Conservation (phyloP, 208 protist genomes). For the Leptomonas pyrrhocoris region DNA sequence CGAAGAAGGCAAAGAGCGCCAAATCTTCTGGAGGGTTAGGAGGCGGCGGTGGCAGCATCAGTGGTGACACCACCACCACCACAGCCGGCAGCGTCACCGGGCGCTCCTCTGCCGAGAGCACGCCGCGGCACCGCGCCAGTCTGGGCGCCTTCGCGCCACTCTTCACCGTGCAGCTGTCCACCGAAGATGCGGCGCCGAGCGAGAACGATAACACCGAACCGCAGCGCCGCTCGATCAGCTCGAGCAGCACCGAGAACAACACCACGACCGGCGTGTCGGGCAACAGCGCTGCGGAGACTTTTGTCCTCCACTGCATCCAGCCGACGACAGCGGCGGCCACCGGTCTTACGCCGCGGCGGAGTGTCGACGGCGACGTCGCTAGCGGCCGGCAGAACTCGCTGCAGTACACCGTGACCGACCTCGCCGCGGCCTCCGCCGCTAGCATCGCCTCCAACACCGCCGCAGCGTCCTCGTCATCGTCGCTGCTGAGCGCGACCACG, state of each 20-base stretch:
- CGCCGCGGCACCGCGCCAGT: conserved; percentile 17
- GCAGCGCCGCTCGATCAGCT: conserved; percentile 26
- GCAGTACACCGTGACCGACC: conserved; percentile 18
- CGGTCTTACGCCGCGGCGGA: conserved; percentile 4
- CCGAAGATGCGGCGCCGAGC: background rate
- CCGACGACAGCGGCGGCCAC: background rate
- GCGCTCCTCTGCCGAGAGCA: conserved; percentile 24
- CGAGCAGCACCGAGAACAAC: conserved; percentile 25
- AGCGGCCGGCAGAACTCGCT: conserved; percentile 14
- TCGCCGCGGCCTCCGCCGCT: conserved; percentile 3
- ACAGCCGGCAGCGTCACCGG: conserved; percentile 11
- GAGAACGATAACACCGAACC: conserved; percentile 1
- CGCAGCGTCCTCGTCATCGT: background rate
- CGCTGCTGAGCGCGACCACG: background rate
- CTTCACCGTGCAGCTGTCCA: conserved; percentile 25
- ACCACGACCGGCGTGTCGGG: background rate
- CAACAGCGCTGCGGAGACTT: conserved; percentile 10
- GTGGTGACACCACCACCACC: background rate
- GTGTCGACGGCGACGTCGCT: conserved; percentile 9
- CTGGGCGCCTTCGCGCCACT: conserved; percentile 19
- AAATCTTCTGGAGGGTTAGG: conserved; percentile 8
- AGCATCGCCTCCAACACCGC: background rate
- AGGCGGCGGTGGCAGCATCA: conserved; percentile 14
- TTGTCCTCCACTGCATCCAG: conserved; percentile 28
- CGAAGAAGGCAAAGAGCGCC: conserved; percentile 10